These are phyloP conservation scores for Penicillium sp. DNA, from an alignment of 2,329 filamentous ascomycete genomes.

Conservation along the genomic window DNA sequence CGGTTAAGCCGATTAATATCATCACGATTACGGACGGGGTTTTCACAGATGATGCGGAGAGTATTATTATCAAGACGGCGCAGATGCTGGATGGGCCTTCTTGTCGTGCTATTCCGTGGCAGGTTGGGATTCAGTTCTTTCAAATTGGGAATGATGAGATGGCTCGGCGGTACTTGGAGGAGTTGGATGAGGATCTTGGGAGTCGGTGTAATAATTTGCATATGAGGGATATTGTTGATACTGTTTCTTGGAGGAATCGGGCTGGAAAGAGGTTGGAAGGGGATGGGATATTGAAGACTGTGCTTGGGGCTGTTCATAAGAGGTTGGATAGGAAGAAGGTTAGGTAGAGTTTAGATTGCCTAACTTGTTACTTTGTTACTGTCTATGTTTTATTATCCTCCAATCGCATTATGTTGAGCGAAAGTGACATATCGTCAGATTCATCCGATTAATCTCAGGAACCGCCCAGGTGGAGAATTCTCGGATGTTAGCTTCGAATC, in stretches of 20 bases:
- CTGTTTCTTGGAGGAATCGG: slow-evolving; percentile 59
- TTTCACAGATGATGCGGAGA: slow-evolving; percentile 69
- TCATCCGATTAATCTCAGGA: slow-evolving; percentile 1
- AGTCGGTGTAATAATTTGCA: slow-evolving; percentile 39
- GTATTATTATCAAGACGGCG: slow-evolving; percentile 59
- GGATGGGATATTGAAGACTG: slow-evolving; percentile 68
- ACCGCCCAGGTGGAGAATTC: slow-evolving; percentile 13
- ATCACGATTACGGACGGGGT: slow-evolving; percentile 88
- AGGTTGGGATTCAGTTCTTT: slow-evolving; percentile 92
- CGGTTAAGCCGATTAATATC: slow-evolving; percentile 72
- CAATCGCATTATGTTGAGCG: slow-evolving; percentile 1
- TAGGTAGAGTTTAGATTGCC: not conserved
- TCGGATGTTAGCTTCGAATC: not conserved
- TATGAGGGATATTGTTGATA: slow-evolving; percentile 83
- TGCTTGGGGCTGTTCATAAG: slow-evolving; percentile 67
- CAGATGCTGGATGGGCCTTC: slow-evolving; percentile 55
- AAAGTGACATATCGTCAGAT: slow-evolving; percentile 1
- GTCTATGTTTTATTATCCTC: not conserved
- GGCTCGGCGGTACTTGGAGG: slow-evolving; percentile 57
- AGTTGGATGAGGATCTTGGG: slow-evolving; percentile 65
- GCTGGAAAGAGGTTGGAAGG: slow-evolving; percentile 50
- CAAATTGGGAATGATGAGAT: slow-evolving; percentile 68
- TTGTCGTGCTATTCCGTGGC: slow-evolving; percentile 63
- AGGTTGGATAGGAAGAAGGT: slow-evolving; percentile 13
- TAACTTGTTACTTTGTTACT: not conserved